Conservation (phyloP, 2,329 filamentous ascomycete species). For the Neofusicoccum cordaticola region DNA sequence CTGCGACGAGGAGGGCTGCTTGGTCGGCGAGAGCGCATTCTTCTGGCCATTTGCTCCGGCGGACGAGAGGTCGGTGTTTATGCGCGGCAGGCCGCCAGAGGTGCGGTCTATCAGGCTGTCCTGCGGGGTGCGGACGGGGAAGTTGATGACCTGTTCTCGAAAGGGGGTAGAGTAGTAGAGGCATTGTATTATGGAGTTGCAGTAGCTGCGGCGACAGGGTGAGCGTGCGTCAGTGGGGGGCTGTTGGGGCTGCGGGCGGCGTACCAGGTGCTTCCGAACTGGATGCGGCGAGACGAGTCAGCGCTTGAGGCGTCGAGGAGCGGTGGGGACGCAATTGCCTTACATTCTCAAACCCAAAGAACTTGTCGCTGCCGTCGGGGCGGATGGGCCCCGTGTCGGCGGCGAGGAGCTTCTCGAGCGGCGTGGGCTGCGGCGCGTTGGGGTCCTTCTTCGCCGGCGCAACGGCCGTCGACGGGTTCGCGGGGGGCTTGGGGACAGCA, state of each 20-base stretch:
- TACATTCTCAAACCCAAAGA: conserved; percentile 98
- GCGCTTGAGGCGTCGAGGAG: conserved; percentile 19
- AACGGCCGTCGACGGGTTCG: conserved; percentile 45
- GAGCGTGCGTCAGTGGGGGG: conserved; percentile 9
- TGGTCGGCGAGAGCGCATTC: conserved; percentile 53
- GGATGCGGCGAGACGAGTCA: conserved; percentile 24
- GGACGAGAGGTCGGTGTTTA: conserved; percentile 38
- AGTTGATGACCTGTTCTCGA: conserved; percentile 89
- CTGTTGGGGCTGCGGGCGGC: conserved; percentile 21
- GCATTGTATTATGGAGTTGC: conserved; percentile 96
- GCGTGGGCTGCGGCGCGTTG: conserved; percentile 55
- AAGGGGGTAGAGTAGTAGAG: conserved; percentile 95
- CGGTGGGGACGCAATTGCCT: conserved; percentile 37
- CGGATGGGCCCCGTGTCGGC: conserved; percentile 79
- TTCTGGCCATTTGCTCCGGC: conserved; percentile 35
- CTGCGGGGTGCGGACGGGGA: conserved; percentile 69
- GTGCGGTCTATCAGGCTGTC: conserved; percentile 63
- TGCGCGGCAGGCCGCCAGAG: conserved; percentile 31
- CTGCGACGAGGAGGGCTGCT: conserved; percentile 36
- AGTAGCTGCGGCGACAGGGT: conserved; percentile 65
- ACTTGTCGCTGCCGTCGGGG: conserved; percentile 91
- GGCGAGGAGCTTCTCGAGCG: conserved; percentile 74
- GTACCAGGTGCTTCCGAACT: conserved; percentile 99
- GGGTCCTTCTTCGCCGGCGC: conserved; percentile 59
- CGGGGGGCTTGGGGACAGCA: conserved; percentile 40